phyloP scores from a whole-genome alignment of 306 rosid genomes.

The Quercus aquifolioides region DNA sequence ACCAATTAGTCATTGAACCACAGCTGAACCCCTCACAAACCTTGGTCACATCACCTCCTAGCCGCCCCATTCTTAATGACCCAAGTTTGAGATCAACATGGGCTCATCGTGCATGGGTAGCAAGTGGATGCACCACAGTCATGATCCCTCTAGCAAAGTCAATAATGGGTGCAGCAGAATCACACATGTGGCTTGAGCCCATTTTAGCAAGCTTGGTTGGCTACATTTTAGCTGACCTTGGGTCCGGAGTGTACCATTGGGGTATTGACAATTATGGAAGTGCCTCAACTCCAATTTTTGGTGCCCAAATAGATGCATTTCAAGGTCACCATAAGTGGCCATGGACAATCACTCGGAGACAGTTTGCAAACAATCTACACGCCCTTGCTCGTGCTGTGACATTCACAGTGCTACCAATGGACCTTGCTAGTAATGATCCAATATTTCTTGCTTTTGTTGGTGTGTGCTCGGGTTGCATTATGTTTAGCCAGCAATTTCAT shows the following conservation, averaged over 20 bases:
- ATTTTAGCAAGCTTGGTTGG: constrained; percentile 52
- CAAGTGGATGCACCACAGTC: constrained; percentile 47
- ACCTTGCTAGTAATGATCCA: constrained; percentile 54
- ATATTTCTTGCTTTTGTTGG: constrained; percentile 51
- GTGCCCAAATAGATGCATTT: constrained; percentile 77
- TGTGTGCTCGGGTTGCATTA: constrained; percentile 63
- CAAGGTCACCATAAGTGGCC: constrained; percentile 96
- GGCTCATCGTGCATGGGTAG: constrained; percentile 87
- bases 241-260: constrained; percentile 93
- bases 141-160: constrained; percentile 49
- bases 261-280: constrained; percentile 78
- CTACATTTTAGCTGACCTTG: constrained; percentile 76
- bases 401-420: constrained; percentile 60
- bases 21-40: background rate
- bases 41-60: background rate
- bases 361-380: constrained; percentile 79
- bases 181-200: constrained; percentile 42
- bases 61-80: constrained; percentile 39
- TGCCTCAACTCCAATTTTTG: constrained; percentile 61
- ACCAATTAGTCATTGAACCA: constrained; percentile 29
- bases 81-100: constrained; percentile 63
- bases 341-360: constrained; percentile 79
- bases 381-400: constrained; percentile 65
- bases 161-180: constrained; percentile 27
- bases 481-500: constrained; percentile 97